These are phyloP conservation scores for Beauveria pseudobassiana DNA, from an alignment of 2,329 filamentous ascomycete species.

Conservation along the genomic window DNA sequence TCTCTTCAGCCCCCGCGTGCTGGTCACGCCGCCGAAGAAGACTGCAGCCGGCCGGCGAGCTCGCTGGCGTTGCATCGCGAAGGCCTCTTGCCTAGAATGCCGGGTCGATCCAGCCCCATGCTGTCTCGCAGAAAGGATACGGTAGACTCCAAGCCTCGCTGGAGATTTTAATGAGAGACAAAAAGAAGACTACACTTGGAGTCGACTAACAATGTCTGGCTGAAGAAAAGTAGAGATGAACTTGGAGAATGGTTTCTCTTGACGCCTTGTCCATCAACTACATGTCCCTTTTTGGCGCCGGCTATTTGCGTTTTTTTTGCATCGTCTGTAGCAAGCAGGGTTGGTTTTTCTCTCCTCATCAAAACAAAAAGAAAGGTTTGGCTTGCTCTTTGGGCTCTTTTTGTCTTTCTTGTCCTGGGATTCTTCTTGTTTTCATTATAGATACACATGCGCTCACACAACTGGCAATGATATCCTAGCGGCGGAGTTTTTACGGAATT, in stretches of 20 bases:
- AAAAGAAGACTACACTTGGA: neutral
- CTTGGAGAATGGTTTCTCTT: too few relatives aligned
- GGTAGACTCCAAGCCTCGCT: conserved; percentile 38
- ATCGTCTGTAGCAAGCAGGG: neutral
- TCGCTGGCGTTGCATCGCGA: conserved; percentile 44
- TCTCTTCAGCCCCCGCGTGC: conserved; percentile 42
- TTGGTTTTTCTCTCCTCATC: neutral
- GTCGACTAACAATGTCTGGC: neutral
- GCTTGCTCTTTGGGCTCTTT: neutral
- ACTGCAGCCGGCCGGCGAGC: conserved; percentile 43
- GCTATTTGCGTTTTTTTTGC: neutral
- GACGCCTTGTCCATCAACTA: neutral
- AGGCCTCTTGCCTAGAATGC: conserved; percentile 44
- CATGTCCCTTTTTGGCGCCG: neutral
- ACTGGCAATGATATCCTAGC: conserved; percentile 10
- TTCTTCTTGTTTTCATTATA: neutral
- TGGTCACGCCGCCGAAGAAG: conserved; percentile 24
- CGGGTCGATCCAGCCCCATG: conserved; percentile 4
- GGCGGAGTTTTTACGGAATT: conserved; percentile 7
- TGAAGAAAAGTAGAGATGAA: neutral
- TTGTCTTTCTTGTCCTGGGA: neutral
- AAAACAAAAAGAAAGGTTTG: neutral
- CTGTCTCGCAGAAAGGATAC: conserved; percentile 32
- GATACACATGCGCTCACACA: neutral
- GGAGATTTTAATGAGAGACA: conserved; percentile 31